Percentiles rank a stretch among this genome's conserved stretches.
Evolutionary conservation across 805 yeast species (phyloP).

Genomic region (Ogataea trehalophila): DNA sequence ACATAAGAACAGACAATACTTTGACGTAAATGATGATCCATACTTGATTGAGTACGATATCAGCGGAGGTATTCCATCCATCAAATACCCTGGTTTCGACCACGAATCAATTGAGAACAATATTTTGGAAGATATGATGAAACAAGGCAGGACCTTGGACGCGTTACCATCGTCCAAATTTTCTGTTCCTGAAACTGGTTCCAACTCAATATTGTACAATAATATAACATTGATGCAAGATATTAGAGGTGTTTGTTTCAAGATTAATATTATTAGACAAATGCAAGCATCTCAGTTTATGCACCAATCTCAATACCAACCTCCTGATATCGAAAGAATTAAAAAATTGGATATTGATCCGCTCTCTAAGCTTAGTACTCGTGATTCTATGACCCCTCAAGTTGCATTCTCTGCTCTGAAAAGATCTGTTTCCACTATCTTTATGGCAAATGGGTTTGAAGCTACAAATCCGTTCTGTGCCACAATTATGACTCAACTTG

Average conservation of each 20-base stretch:
- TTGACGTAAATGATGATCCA: slow-evolving; percentile 55
- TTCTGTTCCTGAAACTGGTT: slow-evolving; percentile 46
- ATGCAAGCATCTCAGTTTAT: slow-evolving; percentile 81
- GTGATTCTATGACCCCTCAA: slow-evolving; percentile 54
- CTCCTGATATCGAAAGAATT: slow-evolving; percentile 60
- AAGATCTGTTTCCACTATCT: slow-evolving; percentile 67
- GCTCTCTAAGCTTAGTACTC: slow-evolving; percentile 66
- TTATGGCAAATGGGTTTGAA: slow-evolving; percentile 93
- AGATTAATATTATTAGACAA: slow-evolving; percentile 80
- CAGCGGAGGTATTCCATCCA: slow-evolving; percentile 71
- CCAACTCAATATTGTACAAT: slow-evolving; percentile 52
- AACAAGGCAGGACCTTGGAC: slow-evolving; percentile 27
- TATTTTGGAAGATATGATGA: slow-evolving; percentile 34
- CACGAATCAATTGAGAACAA: slow-evolving; percentile 42
- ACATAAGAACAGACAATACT: slow-evolving; percentile 31
- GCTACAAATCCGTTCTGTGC: slow-evolving; percentile 72
- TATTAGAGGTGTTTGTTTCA: slow-evolving; percentile 81
- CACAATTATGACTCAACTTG: slow-evolving; percentile 74
- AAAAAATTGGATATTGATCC: slow-evolving; percentile 73
- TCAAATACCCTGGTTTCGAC: slow-evolving; percentile 47
- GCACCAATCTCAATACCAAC: slow-evolving; percentile 67
- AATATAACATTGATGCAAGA: slow-evolving; percentile 83
- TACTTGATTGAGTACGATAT: slow-evolving; percentile 80
- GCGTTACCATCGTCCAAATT: slow-evolving; percentile 37
- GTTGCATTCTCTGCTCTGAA: slow-evolving; percentile 63